phyloP scores from a whole-genome alignment of 352 stramenopile species.

The Phytophthora agathidicida region DNA sequence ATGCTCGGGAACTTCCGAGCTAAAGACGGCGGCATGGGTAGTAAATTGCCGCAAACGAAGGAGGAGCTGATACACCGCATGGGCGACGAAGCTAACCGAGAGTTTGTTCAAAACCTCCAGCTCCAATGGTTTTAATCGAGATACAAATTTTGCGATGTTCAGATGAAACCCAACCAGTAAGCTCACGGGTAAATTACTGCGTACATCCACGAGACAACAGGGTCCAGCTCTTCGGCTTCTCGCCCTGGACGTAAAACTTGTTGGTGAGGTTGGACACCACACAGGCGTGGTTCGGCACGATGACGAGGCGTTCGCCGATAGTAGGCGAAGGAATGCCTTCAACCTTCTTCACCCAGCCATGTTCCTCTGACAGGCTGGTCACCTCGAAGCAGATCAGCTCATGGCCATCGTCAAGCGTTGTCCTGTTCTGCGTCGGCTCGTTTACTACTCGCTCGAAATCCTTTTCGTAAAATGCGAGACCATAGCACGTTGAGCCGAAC shows the following conservation, averaged over 20 bases:
- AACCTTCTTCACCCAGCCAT: constrained; percentile 69
- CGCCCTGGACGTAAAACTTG: constrained; percentile 59
- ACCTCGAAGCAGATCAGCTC: constrained; percentile 66
- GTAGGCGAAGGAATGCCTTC: constrained; percentile 51
- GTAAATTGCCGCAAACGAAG: constrained; percentile 39
- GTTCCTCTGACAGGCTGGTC: constrained; percentile 77
- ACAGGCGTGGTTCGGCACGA: constrained; percentile 75
- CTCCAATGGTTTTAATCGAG: constrained; percentile 56
- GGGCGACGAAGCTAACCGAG: constrained; percentile 10
- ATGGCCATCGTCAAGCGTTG: constrained; percentile 37
- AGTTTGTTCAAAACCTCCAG: constrained; percentile 36
- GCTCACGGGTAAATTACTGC: constrained; percentile 29
- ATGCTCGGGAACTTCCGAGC: constrained; percentile 72
- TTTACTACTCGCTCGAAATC: constrained; percentile 64
- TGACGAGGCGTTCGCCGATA: constrained; percentile 65
- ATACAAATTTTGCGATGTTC: background rate
- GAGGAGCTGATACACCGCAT: constrained; percentile 38
- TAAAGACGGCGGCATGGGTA: constrained; percentile 35
- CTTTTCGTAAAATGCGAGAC: constrained; percentile 70
- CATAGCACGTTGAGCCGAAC: constrained; percentile 65
- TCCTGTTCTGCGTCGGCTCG: constrained; percentile 52
- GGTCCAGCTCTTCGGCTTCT: constrained; percentile 54
- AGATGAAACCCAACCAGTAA: background rate
- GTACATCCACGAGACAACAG: constrained; percentile 65
- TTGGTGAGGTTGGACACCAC: constrained; percentile 73